Evolutionary conservation across 257 asterid genomes (phyloP).

Genomic region (Solanum chaucha): DNA sequence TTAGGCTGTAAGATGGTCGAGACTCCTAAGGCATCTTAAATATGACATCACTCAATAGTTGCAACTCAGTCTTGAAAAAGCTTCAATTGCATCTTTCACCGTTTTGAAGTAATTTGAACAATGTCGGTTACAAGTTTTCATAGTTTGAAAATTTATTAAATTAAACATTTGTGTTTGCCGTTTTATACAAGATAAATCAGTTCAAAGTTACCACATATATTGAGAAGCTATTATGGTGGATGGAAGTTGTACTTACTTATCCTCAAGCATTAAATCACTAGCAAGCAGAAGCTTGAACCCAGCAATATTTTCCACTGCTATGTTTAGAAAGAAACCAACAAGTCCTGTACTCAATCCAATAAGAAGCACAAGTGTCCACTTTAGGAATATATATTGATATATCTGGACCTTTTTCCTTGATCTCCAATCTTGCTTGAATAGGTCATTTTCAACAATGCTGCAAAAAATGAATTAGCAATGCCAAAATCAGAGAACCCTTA

Average conservation of each 20-base stretch:
- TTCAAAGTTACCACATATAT: neutral
- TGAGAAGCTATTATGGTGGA: neutral
- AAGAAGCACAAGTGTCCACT: constrained; percentile 92
- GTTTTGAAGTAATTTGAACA: neutral
- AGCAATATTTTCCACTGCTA: constrained; percentile 88
- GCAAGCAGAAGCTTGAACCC: constrained; percentile 71
- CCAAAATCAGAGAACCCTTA: neutral
- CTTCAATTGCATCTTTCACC: neutral
- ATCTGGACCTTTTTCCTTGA: constrained; percentile 69
- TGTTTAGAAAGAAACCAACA: constrained; percentile 77
- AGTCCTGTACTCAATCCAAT: constrained; percentile 72
- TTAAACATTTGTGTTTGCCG: neutral
- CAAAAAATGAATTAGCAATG: constrained; percentile 7
- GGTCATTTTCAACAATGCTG: constrained; percentile 88
- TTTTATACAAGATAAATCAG: neutral
- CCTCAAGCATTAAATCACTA: constrained; percentile 50
- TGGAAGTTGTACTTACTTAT: constrained; percentile 39
- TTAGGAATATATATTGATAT: constrained; percentile 67
- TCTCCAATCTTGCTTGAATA: constrained; percentile 95
- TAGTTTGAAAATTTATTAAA: neutral
- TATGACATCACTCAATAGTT: neutral
- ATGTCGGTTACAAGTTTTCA: neutral
- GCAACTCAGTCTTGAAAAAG: neutral
- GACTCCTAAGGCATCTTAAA: neutral
- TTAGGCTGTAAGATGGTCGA: neutral